Percentiles rank a stretch among this genome's conserved stretches.
Conservation (phyloP, 768 basidiomycete genomes). For the Pholiota microspora region DNA sequence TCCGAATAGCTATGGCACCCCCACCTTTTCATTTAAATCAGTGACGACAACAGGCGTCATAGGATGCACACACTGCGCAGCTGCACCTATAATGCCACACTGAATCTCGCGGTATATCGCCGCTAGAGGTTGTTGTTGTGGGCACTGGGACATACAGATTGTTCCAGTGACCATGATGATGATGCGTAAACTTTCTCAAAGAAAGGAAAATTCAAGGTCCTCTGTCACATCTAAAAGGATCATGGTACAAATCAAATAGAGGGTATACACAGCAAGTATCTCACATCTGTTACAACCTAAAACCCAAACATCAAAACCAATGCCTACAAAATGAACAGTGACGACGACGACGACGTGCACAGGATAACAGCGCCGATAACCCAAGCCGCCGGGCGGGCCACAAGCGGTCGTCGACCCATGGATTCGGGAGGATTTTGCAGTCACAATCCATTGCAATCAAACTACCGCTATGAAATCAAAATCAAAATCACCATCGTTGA, state of each 20-base stretch:
- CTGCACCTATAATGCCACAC: too few relatives aligned
- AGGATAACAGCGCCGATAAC: background rate
- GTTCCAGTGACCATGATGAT: too few relatives aligned
- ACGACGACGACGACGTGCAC: background rate
- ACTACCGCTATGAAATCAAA: too few relatives aligned
- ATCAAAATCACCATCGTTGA: too few relatives aligned
- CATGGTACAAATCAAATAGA: too few relatives aligned
- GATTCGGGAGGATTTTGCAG: background rate
- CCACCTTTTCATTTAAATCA: background rate
- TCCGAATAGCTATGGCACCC: background rate
- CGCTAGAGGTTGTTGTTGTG: too few relatives aligned
- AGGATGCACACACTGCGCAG: background rate
- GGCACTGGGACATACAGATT: too few relatives aligned
- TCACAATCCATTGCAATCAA: too few relatives aligned
- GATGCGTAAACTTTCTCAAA: background rate
- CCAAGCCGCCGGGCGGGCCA: background rate
- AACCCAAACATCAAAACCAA: background rate
- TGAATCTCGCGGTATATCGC: background rate
- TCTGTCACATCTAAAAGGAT: too few relatives aligned
- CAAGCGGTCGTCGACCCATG: background rate
- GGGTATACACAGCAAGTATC: too few relatives aligned
- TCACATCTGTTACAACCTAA: too few relatives aligned
- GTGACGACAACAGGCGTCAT: background rate
- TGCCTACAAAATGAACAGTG: background rate
- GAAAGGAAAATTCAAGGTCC: too few relatives aligned